Evolutionary conservation across 768 basidiomycete genomes (phyloP), one percentile per base, ranked within the genome.

Genomic region (Boletus rubescentipes): DNA sequence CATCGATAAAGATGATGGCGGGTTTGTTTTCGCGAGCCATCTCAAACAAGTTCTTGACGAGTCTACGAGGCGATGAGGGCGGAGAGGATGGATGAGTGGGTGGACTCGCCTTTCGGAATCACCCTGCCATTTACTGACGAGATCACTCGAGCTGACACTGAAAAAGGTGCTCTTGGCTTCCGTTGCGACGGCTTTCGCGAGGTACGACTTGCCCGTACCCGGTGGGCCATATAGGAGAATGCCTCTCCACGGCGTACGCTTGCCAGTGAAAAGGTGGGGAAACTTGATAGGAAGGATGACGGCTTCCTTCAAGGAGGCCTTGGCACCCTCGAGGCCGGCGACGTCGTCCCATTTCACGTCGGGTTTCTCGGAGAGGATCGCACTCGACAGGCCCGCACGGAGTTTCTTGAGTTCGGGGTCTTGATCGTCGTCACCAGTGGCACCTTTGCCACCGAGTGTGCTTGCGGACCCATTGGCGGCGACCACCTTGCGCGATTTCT

Each of bases 261-360:
- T 98, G 36, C 96, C 97, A 1, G 95, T 98, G 74, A 99, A 99
- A 29, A 99, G 81, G 72, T 98, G 94, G 2, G 97, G 97, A 64
- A 98, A 98, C 71, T 98, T 98, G 81, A 98, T 98, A 5, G 97
- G 97, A n/a, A 99, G 79, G 67, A 98, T 97, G 68, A 98, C 97
- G 35, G 97, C 96, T 70, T 98, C 97, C 69, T 98, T 98, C 65
- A 99, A 74, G 5, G 96, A 83, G 38, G 95, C 94, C 72, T 98
- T 99, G 40, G 96, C 97, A 26, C 83, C 85, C 66, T 96, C 94
- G 10, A 99, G 80, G 44, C 97, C 97, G 15, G 97, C 97, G 44
- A 99, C 96, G 70, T 99, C 97, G 65, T 98, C 94, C 97, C 97
- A 99, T 63, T 87, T 87, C 37, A 98, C 88, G 69, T 99, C 92